Evolutionary conservation across 1,284 basidiomycete species (phyloP).

Genomic region (Peniophora sp.): DNA sequence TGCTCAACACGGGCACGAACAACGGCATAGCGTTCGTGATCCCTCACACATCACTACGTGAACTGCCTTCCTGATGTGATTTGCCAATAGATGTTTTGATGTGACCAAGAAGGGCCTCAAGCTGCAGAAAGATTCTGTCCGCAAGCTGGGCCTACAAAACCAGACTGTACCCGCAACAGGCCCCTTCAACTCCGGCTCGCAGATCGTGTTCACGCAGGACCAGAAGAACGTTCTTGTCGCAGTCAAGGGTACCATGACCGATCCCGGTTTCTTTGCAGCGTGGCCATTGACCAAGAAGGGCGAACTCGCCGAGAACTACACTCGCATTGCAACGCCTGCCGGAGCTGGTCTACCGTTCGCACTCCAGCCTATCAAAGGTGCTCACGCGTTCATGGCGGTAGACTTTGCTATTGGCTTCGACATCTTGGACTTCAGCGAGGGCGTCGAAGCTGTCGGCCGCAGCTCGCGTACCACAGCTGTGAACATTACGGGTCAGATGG

Average conservation of each 20-base stretch:
- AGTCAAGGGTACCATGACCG: background rate
- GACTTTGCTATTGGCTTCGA: slow-evolving; percentile 34
- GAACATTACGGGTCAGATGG: slow-evolving; percentile 27
- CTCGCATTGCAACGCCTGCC: slow-evolving; percentile 18
- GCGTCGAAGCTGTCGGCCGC: slow-evolving; percentile 1
- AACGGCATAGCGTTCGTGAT: background rate
- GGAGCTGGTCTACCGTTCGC: slow-evolving; percentile 33
- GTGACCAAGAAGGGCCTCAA: background rate
- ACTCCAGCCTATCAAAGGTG: slow-evolving; percentile 29
- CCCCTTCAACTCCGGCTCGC: background rate
- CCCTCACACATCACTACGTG: background rate
- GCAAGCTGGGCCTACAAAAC: background rate
- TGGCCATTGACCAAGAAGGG: background rate
- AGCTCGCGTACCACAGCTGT: slow-evolving; percentile 20
- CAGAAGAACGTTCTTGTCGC: background rate
- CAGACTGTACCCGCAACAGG: background rate
- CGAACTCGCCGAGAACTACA: background rate
- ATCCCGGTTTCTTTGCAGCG: slow-evolving; percentile 1
- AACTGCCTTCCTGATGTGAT: background rate
- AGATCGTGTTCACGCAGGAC: background rate
- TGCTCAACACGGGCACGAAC: background rate
- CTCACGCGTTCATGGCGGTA: slow-evolving; percentile 31
- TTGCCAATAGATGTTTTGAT: background rate
- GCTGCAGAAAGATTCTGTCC: background rate
- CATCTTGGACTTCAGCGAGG: slow-evolving; percentile 25